These are phyloP conservation scores for Cylindricascospora bacillispora DNA, from an alignment of 1,139 yeast species.

Conservation along the genomic window DNA sequence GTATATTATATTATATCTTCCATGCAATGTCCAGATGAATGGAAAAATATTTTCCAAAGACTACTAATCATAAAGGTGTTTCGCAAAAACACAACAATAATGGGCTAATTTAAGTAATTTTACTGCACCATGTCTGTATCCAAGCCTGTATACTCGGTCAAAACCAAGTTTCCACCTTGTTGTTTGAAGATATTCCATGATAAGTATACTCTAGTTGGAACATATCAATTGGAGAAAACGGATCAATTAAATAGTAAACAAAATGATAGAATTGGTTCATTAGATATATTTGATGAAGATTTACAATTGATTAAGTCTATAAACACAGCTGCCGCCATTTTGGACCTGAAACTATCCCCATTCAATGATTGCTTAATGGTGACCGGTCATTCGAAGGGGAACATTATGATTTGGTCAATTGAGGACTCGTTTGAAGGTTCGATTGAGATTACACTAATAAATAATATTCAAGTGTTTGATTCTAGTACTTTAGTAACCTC, in stretches of 20 bases:
- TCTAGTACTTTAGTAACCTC: slow-evolving; percentile 49
- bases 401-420: slow-evolving; percentile 47
- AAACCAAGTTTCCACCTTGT: slow-evolving; percentile 73
- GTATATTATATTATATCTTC: too few relatives aligned
- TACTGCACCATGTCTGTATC: too few relatives aligned
- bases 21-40: too few relatives aligned
- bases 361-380: slow-evolving; percentile 35
- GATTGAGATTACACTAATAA: too few relatives aligned
- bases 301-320: slow-evolving; percentile 23
- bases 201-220: slow-evolving; percentile 49
- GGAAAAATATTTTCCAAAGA: too few relatives aligned
- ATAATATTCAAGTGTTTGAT: slow-evolving; percentile 35
- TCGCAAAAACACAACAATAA: too few relatives aligned
- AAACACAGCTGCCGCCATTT: slow-evolving; percentile 47
- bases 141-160: too few relatives aligned
- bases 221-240: slow-evolving; percentile 65
- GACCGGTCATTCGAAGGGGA: slow-evolving; percentile 76
- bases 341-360: slow-evolving; percentile 63
- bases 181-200: slow-evolving; percentile 48
- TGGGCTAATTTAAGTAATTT: too few relatives aligned
- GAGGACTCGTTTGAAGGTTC: slow-evolving; percentile 2
- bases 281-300: slow-evolving; percentile 42
- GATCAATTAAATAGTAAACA: slow-evolving; percentile 54
- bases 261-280: slow-evolving; percentile 54
- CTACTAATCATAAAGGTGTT: too few relatives aligned